These are phyloP conservation scores for Nemania sp. DNA, from an alignment of 2,329 filamentous ascomycete species.

Conservation along the genomic window DNA sequence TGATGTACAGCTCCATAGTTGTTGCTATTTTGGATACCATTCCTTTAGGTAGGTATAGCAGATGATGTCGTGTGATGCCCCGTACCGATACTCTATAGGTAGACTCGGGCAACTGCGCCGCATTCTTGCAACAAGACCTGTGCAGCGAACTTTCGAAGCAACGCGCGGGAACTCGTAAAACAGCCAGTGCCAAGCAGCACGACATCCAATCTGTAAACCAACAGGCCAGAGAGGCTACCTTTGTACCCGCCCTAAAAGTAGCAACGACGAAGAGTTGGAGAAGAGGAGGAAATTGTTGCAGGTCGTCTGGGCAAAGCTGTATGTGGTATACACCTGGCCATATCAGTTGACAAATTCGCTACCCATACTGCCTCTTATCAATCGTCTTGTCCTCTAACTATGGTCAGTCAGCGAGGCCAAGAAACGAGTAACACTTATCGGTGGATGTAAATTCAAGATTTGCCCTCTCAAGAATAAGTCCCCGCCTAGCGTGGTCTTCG, in stretches of 20 bases:
- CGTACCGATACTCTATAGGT: constrained; percentile 6
- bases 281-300: not conserved
- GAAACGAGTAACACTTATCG: constrained; percentile 17
- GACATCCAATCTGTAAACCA: constrained; percentile 6
- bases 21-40: constrained; percentile 1
- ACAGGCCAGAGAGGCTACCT: not conserved
- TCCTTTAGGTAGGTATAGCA: not conserved
- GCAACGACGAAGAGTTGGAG: not conserved
- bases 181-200: constrained; percentile 10
- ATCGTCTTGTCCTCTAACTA: not conserved
- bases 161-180: constrained; percentile 3
- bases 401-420: not conserved
- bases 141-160: constrained; percentile 2
- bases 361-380: not conserved
- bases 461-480: not conserved
- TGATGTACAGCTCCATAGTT: constrained; percentile 7
- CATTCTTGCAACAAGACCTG: constrained; percentile 5
- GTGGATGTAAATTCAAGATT: constrained; percentile 18
- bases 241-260: not conserved
- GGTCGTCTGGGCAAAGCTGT: not conserved
- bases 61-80: constrained; percentile 19
- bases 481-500: not conserved
- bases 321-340: not conserved
- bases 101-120: constrained; percentile 17
- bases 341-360: constrained; percentile 4